Evolutionary conservation across 2,329 filamentous ascomycete genomes (phyloP).

Genomic region (Microcyclospora tardicrescens): DNA sequence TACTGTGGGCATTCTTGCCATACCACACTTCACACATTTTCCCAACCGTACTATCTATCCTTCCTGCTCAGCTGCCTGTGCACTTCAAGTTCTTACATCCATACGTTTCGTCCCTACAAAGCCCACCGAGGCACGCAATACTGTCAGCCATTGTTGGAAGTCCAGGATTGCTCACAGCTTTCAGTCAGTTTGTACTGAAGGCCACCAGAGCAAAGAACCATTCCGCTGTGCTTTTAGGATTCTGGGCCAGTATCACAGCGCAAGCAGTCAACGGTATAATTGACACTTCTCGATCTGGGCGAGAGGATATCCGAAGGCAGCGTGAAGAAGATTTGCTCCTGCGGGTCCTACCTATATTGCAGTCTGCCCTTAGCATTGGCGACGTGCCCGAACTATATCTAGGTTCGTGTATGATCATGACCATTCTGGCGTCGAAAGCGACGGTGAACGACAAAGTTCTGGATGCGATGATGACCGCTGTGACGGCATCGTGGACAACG

Average conservation of each 20-base stretch:
- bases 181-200: conserved; percentile 69
- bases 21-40: conserved; percentile 84
- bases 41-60: conserved; percentile 70
- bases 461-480: conserved; percentile 80
- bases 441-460: conserved; percentile 65
- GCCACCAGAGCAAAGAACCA: conserved; percentile 60
- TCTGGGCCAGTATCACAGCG: conserved; percentile 81
- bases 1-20: conserved; percentile 79
- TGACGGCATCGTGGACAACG: conserved; percentile 61
- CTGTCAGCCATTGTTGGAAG: conserved; percentile 75
- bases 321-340: conserved; percentile 68
- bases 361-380: conserved; percentile 63
- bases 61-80: conserved; percentile 60
- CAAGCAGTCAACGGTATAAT: conserved; percentile 76
- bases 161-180: conserved; percentile 56
- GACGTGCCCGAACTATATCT: conserved; percentile 68
- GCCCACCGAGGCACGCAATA: conserved; percentile 66
- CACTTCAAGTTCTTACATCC: conserved; percentile 76
- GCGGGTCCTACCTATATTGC: conserved; percentile 54
- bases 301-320: conserved; percentile 61
- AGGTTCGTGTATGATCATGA: conserved; percentile 81
- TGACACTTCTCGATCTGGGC: conserved; percentile 62
- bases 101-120: conserved; percentile 65
- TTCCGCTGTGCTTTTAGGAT: conserved; percentile 65
- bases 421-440: conserved; percentile 73